Evolutionary conservation across 1,284 basidiomycete genomes (phyloP).

Genomic region (Malassezia furfur): DNA sequence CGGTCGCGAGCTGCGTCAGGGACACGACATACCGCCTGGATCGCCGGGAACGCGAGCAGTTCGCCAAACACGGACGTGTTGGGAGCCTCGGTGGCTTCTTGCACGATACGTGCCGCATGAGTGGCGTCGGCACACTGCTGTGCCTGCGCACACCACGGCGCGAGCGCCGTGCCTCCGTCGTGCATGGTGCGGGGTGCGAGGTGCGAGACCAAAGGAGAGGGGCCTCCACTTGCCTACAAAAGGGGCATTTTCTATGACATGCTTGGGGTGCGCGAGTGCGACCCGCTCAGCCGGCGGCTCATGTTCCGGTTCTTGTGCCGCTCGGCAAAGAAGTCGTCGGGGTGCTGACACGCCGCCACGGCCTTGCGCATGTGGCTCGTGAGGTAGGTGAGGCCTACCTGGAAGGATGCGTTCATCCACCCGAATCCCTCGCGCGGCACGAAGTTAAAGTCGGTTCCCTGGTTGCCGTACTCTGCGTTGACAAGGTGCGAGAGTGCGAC

Average conservation of each 20-base stretch:
- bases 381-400: slow-evolving; percentile 82
- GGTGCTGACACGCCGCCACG: slow-evolving; percentile 80
- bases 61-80: not conserved
- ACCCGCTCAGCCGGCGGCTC: too few relatives aligned
- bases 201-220: too few relatives aligned
- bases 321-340: slow-evolving; percentile 67
- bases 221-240: not conserved
- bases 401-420: slow-evolving; percentile 59
- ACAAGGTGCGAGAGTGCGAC: slow-evolving; percentile 89
- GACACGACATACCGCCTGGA: slow-evolving; percentile 3
- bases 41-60: not conserved
- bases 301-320: not conserved
- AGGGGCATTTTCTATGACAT: too few relatives aligned
- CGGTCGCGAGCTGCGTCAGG: slow-evolving; percentile 3
- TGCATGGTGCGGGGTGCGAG: not conserved
- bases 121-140: not conserved
- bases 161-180: not conserved
- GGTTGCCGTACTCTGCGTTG: slow-evolving; percentile 96
- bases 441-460: slow-evolving; percentile 83
- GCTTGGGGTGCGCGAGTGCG: too few relatives aligned
- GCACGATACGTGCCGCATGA: not conserved
- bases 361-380: slow-evolving; percentile 88
- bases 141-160: not conserved
- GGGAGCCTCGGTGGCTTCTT: not conserved
- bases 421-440: slow-evolving; percentile 91